A percentile compares a stretch with the other conserved stretches of the same genome.
phyloP scores from a whole-genome alignment of 805 yeast species.

The Candida dajiaensis region DNA sequence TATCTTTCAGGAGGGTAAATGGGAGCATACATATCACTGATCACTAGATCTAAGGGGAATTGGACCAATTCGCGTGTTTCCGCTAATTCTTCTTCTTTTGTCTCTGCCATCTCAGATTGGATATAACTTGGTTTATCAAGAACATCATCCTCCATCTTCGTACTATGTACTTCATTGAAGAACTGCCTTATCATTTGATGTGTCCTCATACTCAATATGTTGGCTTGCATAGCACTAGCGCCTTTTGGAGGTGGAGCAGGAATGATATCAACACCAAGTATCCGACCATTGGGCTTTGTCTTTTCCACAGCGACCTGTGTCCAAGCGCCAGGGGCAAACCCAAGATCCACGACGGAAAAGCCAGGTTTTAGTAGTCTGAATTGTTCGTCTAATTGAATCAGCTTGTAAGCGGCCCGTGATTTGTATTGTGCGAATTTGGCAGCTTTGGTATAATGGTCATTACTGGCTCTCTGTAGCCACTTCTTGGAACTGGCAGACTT shows the following conservation, averaged over 20 bases:
- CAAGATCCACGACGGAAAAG: slow-evolving; percentile 73
- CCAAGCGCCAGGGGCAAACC: slow-evolving; percentile 96
- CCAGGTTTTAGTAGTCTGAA: slow-evolving; percentile 52
- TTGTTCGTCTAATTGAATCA: slow-evolving; percentile 66
- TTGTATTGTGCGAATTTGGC: slow-evolving; percentile 58
- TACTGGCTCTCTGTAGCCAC: slow-evolving; percentile 70
- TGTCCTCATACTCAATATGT: slow-evolving; percentile 64
- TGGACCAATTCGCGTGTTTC: slow-evolving; percentile 9
- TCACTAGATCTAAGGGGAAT: slow-evolving; percentile 53
- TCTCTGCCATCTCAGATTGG: slow-evolving; percentile 23
- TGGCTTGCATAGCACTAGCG: slow-evolving; percentile 78
- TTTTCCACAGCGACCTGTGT: slow-evolving; percentile 70
- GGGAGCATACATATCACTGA: slow-evolving; percentile 83
- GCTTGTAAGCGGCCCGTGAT: slow-evolving; percentile 89
- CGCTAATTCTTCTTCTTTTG: slow-evolving; percentile 3
- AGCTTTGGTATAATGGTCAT: slow-evolving; percentile 59
- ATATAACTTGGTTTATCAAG: slow-evolving; percentile 24
- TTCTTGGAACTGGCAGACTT: slow-evolving; percentile 49
- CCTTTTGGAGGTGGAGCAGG: slow-evolving; percentile 78
- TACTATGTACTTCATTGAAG: slow-evolving; percentile 27
- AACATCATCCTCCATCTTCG: slow-evolving; percentile 9
- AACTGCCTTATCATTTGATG: slow-evolving; percentile 49
- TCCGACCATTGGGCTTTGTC: slow-evolving; percentile 43
- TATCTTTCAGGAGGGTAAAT: slow-evolving; percentile 44
- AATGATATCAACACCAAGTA: slow-evolving; percentile 79